Percentiles rank a stretch among this genome's conserved stretches.
Evolutionary conservation across 148 eudicot species (phyloP).

Genomic region (Fagopyrum tataricum): DNA sequence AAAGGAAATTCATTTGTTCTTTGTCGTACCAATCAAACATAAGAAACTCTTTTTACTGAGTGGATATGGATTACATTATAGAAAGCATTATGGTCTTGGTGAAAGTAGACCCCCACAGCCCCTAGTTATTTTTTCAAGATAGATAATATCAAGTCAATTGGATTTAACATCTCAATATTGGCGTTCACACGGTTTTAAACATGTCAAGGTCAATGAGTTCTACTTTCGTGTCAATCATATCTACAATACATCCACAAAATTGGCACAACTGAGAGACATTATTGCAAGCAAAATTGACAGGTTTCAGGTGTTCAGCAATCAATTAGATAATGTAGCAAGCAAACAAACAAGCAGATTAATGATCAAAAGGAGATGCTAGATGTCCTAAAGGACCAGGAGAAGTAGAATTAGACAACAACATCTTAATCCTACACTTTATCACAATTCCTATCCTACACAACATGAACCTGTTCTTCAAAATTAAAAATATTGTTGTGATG

Average conservation of each 20-base stretch:
- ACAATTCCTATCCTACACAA: not conserved
- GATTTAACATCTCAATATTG: not conserved
- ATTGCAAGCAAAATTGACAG: not conserved
- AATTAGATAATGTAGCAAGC: not conserved
- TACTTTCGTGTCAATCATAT: not conserved
- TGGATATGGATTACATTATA: not conserved
- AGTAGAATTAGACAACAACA: not conserved
- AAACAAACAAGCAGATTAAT: not conserved
- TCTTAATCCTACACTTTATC: not conserved
- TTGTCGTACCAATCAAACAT: not conserved
- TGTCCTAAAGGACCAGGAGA: not conserved
- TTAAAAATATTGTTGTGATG: not conserved
- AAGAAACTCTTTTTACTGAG: not conserved
- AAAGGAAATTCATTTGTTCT: not conserved
- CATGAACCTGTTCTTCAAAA: not conserved
- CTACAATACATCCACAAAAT: not conserved
- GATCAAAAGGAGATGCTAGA: not conserved
- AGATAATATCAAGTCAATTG: constrained; percentile 1
- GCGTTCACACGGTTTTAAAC: constrained; percentile 1
- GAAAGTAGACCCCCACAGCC: not conserved
- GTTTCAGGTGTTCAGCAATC: not conserved
- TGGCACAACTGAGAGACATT: not conserved
- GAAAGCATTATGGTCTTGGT: not conserved
- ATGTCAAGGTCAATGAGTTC: constrained; percentile 6
- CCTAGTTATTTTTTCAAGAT: not conserved